Base-by-base conservation (phyloP, 208 protist species). In the Wallacemonas sp. region DNA sequence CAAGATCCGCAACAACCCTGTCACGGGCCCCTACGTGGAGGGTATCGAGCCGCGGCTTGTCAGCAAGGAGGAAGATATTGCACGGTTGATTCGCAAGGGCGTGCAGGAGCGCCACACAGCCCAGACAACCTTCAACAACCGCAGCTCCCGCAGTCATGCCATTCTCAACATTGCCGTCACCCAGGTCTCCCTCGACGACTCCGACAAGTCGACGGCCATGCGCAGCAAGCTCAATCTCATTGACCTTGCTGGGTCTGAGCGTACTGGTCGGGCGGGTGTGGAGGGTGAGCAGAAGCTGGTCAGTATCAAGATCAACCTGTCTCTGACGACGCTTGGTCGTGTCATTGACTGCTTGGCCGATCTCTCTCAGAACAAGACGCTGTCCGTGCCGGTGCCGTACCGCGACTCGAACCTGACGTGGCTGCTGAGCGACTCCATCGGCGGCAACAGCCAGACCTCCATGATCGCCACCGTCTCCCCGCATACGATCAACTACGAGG, bases 381-480 rank as follows among this genome's bases (percentile, higher is more conserved):
- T 66, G 27, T 24, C 61, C 11, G 72, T 86, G 12, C 76, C 82
- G 0, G 78, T 83, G 24, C 87, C 87, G 27, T 95, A 95, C 61
- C 83, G 89, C 32, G 89, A 95, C 29, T 93, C 89, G 2, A 88
- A 82, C 61, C 80, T 97, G 24, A 97, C 93, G 5, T 90, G 83
- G 80, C 61, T 96, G 55, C 58, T 97, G 60, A 96, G 82, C 75
- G 93, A 97, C 63, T 92, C 82, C 30, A 72, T 97, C 23, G 91
- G 91, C 68, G 93, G 93, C n/a, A 93, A 93, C 66, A 90, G 82
- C 36, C 96, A 97, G 62, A 99, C 97, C 3, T 87, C 89, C 36
- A 98, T 99, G 95, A 81, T 99, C 16, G 97, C 96, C 30, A 96
- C 94, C 24, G 78, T 99, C 32, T 93, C 84, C 14, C 97, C 96